A percentile compares a stretch with the other conserved stretches of the same genome.
Conservation (phyloP, 352 stramenopile species). For the Globisporangium acanthophoron region DNA sequence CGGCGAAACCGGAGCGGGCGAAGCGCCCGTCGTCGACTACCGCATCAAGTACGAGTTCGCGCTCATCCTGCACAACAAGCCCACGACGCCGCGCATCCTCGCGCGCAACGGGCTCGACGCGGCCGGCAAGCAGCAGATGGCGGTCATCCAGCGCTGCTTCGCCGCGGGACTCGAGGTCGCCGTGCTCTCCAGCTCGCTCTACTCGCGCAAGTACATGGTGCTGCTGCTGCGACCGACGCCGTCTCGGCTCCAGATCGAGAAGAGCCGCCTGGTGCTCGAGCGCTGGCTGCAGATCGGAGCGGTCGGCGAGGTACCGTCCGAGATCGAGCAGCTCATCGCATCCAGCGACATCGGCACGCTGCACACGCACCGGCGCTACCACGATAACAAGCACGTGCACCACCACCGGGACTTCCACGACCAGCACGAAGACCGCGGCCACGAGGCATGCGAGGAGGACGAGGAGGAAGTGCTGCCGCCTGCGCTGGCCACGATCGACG, state of each 20-base stretch:
- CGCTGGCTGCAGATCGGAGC: slow-evolving; percentile 84
- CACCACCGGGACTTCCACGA: not conserved
- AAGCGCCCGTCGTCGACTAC: slow-evolving; percentile 33
- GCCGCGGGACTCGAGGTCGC: slow-evolving; percentile 68
- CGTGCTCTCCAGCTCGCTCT: slow-evolving; percentile 74
- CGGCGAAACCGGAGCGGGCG: slow-evolving; percentile 27
- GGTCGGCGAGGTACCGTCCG: slow-evolving; percentile 77
- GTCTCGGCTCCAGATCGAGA: slow-evolving; percentile 67
- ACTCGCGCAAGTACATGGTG: slow-evolving; percentile 80
- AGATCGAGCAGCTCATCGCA: slow-evolving; percentile 84
- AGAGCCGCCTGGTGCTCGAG: slow-evolving; percentile 73
- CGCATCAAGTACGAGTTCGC: slow-evolving; percentile 84
- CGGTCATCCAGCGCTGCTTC: slow-evolving; percentile 73
- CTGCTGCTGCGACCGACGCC: slow-evolving; percentile 59
- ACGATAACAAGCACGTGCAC: not conserved
- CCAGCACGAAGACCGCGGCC: not conserved
- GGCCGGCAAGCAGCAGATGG: slow-evolving; percentile 64
- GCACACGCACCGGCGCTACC: slow-evolving; percentile 12
- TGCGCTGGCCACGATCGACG: slow-evolving; percentile 22
- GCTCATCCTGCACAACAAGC: slow-evolving; percentile 79
- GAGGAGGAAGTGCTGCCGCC: not conserved
- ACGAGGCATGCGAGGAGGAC: not conserved
- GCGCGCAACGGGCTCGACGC: slow-evolving; percentile 70
- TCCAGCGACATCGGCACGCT: slow-evolving; percentile 59
- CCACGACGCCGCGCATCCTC: slow-evolving; percentile 66